Conservation (phyloP, 495 filamentous ascomycete genomes). For the Talaromyces adpressus region DNA sequence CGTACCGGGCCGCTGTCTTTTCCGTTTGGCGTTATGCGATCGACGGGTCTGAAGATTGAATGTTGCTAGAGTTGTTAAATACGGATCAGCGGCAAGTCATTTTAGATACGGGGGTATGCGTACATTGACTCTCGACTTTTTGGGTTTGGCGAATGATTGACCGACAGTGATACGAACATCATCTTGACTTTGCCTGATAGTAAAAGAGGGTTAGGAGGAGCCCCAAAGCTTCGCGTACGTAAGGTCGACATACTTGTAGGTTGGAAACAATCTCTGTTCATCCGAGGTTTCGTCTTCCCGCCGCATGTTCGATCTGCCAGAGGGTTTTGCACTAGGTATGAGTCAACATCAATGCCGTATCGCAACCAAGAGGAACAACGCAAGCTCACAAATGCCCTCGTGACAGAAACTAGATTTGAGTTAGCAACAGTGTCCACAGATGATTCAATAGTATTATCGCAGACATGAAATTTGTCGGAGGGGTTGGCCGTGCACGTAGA, state of each 20-base stretch:
- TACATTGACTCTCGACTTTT: slow-evolving; percentile 12
- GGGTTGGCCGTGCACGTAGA: background rate
- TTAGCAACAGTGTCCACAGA: background rate
- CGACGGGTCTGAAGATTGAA: background rate
- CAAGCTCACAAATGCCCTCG: background rate
- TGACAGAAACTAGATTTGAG: background rate
- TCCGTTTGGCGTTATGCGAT: slow-evolving; percentile 23
- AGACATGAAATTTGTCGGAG: background rate
- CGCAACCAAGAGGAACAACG: background rate
- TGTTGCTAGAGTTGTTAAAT: background rate
- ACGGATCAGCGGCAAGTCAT: background rate
- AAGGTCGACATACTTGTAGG: slow-evolving; percentile 5
- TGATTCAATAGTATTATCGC: background rate
- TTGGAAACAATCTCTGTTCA: slow-evolving; percentile 18
- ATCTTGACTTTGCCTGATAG: slow-evolving; percentile 11
- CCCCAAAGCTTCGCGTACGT: background rate
- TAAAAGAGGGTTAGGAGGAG: background rate
- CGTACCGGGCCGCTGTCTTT: slow-evolving; percentile 35
- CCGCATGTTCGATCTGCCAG: slow-evolving; percentile 1
- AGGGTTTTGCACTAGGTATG: background rate
- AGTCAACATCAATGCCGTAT: background rate
- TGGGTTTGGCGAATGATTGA: slow-evolving; percentile 5
- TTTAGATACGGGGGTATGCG: background rate
- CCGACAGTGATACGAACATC: slow-evolving; percentile 19
- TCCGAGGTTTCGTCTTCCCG: slow-evolving; percentile 7